Base-by-base conservation (phyloP, 306 rosid genomes). In the Acmispon strigosus region DNA sequence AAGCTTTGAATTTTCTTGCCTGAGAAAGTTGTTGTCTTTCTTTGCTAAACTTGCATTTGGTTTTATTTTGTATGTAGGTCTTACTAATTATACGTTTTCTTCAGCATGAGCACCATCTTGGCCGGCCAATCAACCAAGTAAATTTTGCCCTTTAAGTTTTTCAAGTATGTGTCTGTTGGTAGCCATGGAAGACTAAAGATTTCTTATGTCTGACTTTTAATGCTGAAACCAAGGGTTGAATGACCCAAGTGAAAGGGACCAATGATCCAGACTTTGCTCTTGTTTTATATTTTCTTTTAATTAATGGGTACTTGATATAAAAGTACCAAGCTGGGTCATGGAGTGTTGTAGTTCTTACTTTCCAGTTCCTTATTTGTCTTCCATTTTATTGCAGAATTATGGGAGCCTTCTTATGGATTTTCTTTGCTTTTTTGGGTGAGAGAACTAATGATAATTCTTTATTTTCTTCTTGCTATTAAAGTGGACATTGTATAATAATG, bases 21-120 rank as follows among this genome's bases (percentile, higher is more conserved):
- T n/a, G 72, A 56, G 69, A 59, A 60, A 48, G 37, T 36, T 49
- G 10, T 43, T 12, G 55, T 53, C 63, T 57, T n/a, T 37, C 48
- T 74, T 50, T 36, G 4, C 78, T 49, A 65, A 74, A 52, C 49
- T 44, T 18, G 48, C 47, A 8, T 7, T 65, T 69, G 29, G 61
- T 72, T 66, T 45, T 45, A 20, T 72, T 63, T 61, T 58, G 29
- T 54, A 16, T 83, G 20, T 83, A 94, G 98, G 92, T 90, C 72
- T 78, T 94, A 69, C 82, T 94, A 19, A 87, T 94, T 41, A 85
- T 82, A 71, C 98, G 98, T 59, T 88, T 94, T 82, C 97, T 94
- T 76, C 98, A 94, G 83, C 97, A 90, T 62, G 96, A 90, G 83
- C 93, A 90, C 80, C 98, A 94, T 90, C 98, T 90, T 71, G 90